phyloP scores from a whole-genome alignment of 2,329 filamentous ascomycete genomes.

The Stagonosporopsis vannaccii region DNA sequence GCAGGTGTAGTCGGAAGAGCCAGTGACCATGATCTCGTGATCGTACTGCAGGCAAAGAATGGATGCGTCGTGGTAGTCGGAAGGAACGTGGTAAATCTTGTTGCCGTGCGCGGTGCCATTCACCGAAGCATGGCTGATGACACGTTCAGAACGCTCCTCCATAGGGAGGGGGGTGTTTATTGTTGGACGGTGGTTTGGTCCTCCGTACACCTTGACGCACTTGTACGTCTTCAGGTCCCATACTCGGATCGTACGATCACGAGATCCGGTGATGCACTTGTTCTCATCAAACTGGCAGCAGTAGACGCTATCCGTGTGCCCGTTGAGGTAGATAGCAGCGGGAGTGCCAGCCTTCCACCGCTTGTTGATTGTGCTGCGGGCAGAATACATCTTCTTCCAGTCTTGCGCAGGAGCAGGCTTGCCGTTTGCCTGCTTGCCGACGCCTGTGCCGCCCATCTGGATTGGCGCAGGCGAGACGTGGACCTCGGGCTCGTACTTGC shows the following conservation, averaged over 20 bases:
- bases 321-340: slow-evolving; percentile 85
- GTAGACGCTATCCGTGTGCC: slow-evolving; percentile 95
- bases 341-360: slow-evolving; percentile 83
- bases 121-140: slow-evolving; percentile 54
- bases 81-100: slow-evolving; percentile 55
- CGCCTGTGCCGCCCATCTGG: slow-evolving; percentile 60
- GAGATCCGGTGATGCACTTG: slow-evolving; percentile 96
- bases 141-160: slow-evolving; percentile 52
- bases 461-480: slow-evolving; percentile 55
- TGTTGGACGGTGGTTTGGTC: slow-evolving; percentile 67
- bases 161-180: slow-evolving; percentile 57
- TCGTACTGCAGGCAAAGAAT: slow-evolving; percentile 97
- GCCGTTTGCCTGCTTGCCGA: slow-evolving; percentile 61
- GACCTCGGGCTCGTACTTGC: slow-evolving; percentile 58
- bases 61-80: slow-evolving; percentile 81
- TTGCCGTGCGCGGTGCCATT: slow-evolving; percentile 58
- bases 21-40: slow-evolving; percentile 89
- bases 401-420: slow-evolving; percentile 63
- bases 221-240: slow-evolving; percentile 93
- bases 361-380: slow-evolving; percentile 75
- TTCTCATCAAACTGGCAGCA: slow-evolving; percentile 97
- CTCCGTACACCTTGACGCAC: slow-evolving; percentile 85
- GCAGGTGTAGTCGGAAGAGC: slow-evolving; percentile 89
- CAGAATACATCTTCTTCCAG: slow-evolving; percentile 86
- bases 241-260: slow-evolving; percentile 92